Evolutionary conservation across 2,329 filamentous ascomycete genomes (phyloP).

Genomic region (Pseudogymnoascus sp.): DNA sequence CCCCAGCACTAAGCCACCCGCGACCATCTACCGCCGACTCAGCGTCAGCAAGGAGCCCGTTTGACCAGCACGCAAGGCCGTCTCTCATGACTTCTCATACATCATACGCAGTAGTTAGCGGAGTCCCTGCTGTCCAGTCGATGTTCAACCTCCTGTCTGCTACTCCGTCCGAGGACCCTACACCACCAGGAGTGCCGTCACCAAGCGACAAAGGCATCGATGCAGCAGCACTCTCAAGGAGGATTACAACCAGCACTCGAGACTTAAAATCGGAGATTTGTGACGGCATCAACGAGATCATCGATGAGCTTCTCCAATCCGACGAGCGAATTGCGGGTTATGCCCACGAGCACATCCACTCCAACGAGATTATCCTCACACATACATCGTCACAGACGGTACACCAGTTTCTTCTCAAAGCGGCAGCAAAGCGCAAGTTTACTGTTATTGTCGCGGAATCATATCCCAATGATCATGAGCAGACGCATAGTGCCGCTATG

Average conservation of each 20-base stretch:
- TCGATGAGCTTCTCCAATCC: slow-evolving; percentile 87
- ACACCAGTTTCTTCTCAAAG: slow-evolving; percentile 81
- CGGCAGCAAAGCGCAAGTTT: slow-evolving; percentile 83
- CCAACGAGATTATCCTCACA: slow-evolving; percentile 85
- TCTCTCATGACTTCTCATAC: slow-evolving; percentile 54
- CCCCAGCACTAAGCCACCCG: slow-evolving; percentile 10
- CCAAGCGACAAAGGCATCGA: slow-evolving; percentile 34
- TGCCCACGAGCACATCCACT: slow-evolving; percentile 86
- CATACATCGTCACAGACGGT: slow-evolving; percentile 81
- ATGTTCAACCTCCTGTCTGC: slow-evolving; percentile 85
- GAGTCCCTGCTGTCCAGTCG: slow-evolving; percentile 52
- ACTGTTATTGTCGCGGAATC: slow-evolving; percentile 79
- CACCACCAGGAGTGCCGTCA: slow-evolving; percentile 45
- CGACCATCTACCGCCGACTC: neutral
- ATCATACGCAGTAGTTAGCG: slow-evolving; percentile 52
- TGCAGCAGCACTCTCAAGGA: slow-evolving; percentile 22
- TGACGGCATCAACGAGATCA: slow-evolving; percentile 89
- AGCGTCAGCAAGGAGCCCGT: neutral
- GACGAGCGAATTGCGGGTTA: slow-evolving; percentile 89
- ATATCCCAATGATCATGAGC: slow-evolving; percentile 60
- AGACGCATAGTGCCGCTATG: slow-evolving; percentile 55
- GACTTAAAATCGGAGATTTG: slow-evolving; percentile 86
- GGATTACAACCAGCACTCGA: slow-evolving; percentile 34
- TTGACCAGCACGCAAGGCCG: slow-evolving; percentile 38
- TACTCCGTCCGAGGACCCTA: slow-evolving; percentile 46